Conservation (phyloP, 2,329 filamentous ascomycete genomes). For the Aspergillaceae sp. region DNA sequence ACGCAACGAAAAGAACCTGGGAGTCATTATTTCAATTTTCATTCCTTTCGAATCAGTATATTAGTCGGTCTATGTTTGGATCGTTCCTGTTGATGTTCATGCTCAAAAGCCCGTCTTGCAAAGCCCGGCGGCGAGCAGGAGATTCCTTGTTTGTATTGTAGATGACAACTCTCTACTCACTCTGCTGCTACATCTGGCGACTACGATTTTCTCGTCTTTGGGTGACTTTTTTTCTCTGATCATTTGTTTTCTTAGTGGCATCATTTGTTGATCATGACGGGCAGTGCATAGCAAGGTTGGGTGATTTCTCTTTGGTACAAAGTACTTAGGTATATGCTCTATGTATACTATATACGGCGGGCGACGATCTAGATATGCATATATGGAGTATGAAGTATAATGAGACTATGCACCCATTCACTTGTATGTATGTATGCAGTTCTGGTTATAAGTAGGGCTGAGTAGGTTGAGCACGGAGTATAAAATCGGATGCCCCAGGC, state of each 20-base stretch:
- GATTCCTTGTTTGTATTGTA: conserved; percentile 12
- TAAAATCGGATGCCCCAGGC: no score
- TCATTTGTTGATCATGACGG: conserved; percentile 13
- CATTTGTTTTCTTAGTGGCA: neutral
- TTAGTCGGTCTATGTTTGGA: neutral
- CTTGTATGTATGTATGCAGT: neutral
- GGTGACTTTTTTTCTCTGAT: conserved; percentile 5
- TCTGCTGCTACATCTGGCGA: conserved; percentile 1
- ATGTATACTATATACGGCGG: conserved; percentile 21
- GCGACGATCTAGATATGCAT: conserved; percentile 18
- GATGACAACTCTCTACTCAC: conserved; percentile 30
- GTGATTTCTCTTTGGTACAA: conserved; percentile 20
- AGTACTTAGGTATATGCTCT: conserved; percentile 5
- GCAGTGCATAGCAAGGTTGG: conserved; percentile 24
- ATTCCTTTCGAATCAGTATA: conserved; percentile 3
- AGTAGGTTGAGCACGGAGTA: no score
- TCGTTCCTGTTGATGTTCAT: no score
- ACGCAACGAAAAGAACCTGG: neutral
- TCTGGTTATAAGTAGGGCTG: no score
- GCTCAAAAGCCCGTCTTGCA: no score
- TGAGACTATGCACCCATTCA: conserved; percentile 4
- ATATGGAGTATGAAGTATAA: conserved; percentile 4
- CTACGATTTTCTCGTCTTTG: conserved; percentile 1
- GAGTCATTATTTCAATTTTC: conserved; percentile 2
- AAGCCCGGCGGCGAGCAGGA: no score